Evolutionary conservation across 352 stramenopile species (phyloP).

Genomic region (Globisporangium echinulatum): DNA sequence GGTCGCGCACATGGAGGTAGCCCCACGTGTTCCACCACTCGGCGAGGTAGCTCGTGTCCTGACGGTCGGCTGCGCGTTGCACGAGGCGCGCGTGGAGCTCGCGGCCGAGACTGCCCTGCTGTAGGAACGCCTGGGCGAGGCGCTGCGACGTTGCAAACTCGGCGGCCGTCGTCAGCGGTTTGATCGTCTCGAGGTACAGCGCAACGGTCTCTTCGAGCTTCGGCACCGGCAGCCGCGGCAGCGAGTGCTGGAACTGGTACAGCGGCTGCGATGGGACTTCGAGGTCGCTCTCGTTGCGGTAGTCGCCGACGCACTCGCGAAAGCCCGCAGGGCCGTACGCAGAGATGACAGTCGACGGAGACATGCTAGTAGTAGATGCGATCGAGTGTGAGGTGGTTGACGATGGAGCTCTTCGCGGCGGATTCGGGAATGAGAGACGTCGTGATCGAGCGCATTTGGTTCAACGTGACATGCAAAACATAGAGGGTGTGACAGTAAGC

Average conservation of each 20-base stretch:
- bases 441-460: neutral
- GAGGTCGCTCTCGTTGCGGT: conserved; percentile 67
- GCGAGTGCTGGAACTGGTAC: conserved; percentile 76
- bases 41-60: conserved; percentile 61
- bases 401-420: neutral
- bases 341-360: neutral
- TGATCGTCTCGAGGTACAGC: conserved; percentile 86
- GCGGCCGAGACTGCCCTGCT: conserved; percentile 42
- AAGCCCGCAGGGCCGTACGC: conserved; percentile 77
- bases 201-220: conserved; percentile 84
- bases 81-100: conserved; percentile 73
- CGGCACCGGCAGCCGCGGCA: conserved; percentile 91
- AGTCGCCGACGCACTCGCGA: conserved; percentile 93
- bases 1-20: conserved; percentile 73
- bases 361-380: neutral
- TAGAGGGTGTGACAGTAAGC: neutral
- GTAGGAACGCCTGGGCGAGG: conserved; percentile 69
- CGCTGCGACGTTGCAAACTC: conserved; percentile 73
- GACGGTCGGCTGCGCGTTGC: conserved; percentile 40
- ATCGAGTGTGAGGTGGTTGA: neutral
- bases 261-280: conserved; percentile 44
- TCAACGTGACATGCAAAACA: neutral
- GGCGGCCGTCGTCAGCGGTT: conserved; percentile 65
- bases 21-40: conserved; percentile 81
- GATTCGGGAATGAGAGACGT: neutral